A percentile compares a stretch with the other conserved stretches of the same genome.
Conservation (phyloP, 805 yeast species). For the Barnettozyma populi region DNA sequence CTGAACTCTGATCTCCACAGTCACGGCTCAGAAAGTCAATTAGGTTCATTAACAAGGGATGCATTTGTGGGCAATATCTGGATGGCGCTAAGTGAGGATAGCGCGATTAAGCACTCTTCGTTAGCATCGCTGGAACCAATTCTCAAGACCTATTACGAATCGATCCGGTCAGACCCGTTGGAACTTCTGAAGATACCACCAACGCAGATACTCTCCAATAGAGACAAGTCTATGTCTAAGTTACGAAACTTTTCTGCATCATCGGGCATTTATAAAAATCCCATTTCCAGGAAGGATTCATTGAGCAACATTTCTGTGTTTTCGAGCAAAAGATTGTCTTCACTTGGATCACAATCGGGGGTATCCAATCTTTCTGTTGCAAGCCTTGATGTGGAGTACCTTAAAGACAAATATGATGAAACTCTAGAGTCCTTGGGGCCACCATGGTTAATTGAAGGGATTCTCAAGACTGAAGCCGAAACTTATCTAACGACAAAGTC, state of each 20-base stretch:
- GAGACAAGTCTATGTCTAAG: slow-evolving; percentile 6
- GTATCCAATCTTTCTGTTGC: slow-evolving; percentile 11
- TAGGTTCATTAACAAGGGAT: slow-evolving; percentile 33
- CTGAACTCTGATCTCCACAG: slow-evolving; percentile 77
- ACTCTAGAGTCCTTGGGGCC: slow-evolving; percentile 64
- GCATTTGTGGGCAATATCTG: slow-evolving; percentile 47
- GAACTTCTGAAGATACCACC: slow-evolving; percentile 11
- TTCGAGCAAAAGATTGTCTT: slow-evolving; percentile 23
- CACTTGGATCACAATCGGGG: slow-evolving; percentile 18
- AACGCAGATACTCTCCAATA: background rate
- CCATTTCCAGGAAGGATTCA: slow-evolving; percentile 1
- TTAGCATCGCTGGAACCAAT: slow-evolving; percentile 10
- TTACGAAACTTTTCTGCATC: slow-evolving; percentile 9
- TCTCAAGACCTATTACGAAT: slow-evolving; percentile 32
- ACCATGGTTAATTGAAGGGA: slow-evolving; percentile 75
- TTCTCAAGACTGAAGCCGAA: slow-evolving; percentile 35
- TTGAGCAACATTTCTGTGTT: slow-evolving; percentile 18
- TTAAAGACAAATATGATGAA: slow-evolving; percentile 47
- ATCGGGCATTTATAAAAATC: slow-evolving; percentile 3
- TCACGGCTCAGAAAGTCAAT: slow-evolving; percentile 22
- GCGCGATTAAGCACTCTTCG: slow-evolving; percentile 1
- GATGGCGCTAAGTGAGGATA: slow-evolving; percentile 35
- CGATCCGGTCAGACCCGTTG: slow-evolving; percentile 24
- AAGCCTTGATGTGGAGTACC: slow-evolving; percentile 26
- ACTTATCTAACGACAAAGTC: slow-evolving; percentile 3